Evolutionary conservation across 495 filamentous ascomycete genomes (phyloP), one percentile per base, ranked within the genome.

Genomic region (Hyphodiscus hymeniophilus): DNA sequence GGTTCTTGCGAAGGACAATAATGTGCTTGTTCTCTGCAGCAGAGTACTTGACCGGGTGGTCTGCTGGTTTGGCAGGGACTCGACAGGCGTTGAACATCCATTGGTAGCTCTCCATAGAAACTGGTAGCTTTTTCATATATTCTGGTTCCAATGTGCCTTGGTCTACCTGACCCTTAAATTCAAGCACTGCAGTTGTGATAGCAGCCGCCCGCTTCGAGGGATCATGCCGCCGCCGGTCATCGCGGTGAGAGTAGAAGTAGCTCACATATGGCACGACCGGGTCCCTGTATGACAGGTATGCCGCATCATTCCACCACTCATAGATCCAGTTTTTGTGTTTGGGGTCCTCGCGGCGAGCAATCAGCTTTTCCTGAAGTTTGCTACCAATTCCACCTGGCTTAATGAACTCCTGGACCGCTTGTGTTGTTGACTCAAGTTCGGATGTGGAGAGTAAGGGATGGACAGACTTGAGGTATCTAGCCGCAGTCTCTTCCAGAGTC

Each of bases 41-140:
- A 16, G 80, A 63, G 63, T 84, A 95, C 67, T 94, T 95, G 64
- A 85, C 73, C 1, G 87, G 87, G 63, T 84, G 80, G 56, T 99
- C 94, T 7, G 77, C 80, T 3, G 82, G 79, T 56, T 82, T 84
- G 43, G 80, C 82, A n/a, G 94, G 85, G 26, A 96, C 79, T 49
- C 94, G 84, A 69, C 82, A 87, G 64, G 75, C 73, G 66, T 99
- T 96, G 78, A 99, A 99, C 94, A 99, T 97, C 80, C 84, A 99
- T 71, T 95, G 74, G 73, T 96, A 96, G 48, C 84, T 86, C 75
- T 84, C 85, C 94, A 97, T 97, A 66, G 88, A 91, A 61, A 96
- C 87, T 45, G 94, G 94, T 48, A 86, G 77, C 67, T 84, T 84
- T 67, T 89, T 89, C 88, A 97, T 94, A 71, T 95, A 96, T 68